phyloP scores from a whole-genome alignment of 31 red algal genomes.

The Endocladia muricata region DNA sequence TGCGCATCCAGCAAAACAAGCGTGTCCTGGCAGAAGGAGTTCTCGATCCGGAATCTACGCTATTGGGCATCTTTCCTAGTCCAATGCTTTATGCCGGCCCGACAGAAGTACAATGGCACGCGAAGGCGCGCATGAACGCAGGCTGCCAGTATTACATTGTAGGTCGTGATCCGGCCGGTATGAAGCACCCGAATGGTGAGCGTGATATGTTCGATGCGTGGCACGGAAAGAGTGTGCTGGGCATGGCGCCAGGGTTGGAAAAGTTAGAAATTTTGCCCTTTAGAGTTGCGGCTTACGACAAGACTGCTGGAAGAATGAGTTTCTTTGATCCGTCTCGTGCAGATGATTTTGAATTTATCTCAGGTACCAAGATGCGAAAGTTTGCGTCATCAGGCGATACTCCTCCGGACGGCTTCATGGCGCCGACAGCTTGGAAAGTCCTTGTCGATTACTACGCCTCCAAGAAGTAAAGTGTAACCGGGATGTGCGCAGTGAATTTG shows the following conservation, averaged over 20 bases:
- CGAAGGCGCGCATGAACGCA: constrained; percentile 97
- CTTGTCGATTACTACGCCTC: constrained; percentile 86
- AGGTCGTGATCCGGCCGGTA: constrained; percentile 95
- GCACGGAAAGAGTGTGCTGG: constrained; percentile 98
- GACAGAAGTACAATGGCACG: constrained; percentile 99
- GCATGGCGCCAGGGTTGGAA: constrained; percentile 90
- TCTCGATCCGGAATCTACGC: constrained; percentile 84
- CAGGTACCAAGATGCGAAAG: constrained; percentile 94
- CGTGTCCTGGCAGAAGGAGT: constrained; percentile 82
- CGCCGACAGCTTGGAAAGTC: constrained; percentile 83
- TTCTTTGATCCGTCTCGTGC: constrained; percentile 94
- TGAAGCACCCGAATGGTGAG: constrained; percentile 91
- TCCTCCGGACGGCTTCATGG: constrained; percentile 98
- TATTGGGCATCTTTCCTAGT: constrained; percentile 94
- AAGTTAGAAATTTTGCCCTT: constrained; percentile 97
- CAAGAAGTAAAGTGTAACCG: too few relatives aligned
- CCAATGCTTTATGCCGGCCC: constrained; percentile 98
- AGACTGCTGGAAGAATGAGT: constrained; percentile 78
- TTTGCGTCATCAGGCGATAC: constrained; percentile 81
- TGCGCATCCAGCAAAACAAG: constrained; percentile 92
- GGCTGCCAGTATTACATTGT: constrained; percentile 99
- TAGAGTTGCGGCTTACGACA: constrained; percentile 93
- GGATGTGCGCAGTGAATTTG: too few relatives aligned
- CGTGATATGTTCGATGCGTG: constrained; percentile 95
- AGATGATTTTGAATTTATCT: constrained; percentile 98